Base-by-base conservation (phyloP, 352 stramenopile genomes). In the Pythium aquatile region DNA sequence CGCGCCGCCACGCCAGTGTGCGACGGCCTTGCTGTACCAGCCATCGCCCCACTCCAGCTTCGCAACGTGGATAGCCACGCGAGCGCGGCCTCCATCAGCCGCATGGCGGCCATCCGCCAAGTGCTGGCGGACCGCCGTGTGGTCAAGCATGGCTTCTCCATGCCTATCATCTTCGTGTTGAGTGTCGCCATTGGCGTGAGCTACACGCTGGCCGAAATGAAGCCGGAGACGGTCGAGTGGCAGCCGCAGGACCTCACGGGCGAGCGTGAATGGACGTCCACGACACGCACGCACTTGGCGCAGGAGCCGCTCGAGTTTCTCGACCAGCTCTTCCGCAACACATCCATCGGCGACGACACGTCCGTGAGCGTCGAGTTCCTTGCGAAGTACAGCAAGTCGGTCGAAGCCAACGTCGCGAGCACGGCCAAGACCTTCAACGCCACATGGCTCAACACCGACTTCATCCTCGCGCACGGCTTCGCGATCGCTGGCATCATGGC, bases 131-230 rank as follows among this genome's bases (percentile, higher is more conserved):
- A 54, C 29, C 29, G 20, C 10, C 63, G 63, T 24, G 63, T 70
- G 26, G 42, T 70, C 56, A 40, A 62, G 51, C 64, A 58, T 24
- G 55, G 63, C 9, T 9, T 65, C 49, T 70, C 63, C 24, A 26
- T 70, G 24, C 63, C 63, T 4, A n/a, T 70, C 20, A 70, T 70
- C 44, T 65, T 65, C 13, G 32, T 58, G 2, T 49, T 70, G 10
- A 65, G 63, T 28, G 56, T 65, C 10, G 52, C 63, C 4, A 65
- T 68, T 24, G 62, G 39, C 16, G 54, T 58, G 35, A 68, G 62
- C 55, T 68, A 68, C 35, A 39, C 46, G 35, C 47, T 63, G 17
- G 62, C 54, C 4, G 26, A 39, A 26, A 39, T 68, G 42, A 59
- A 53, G 39, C 29, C 54, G 13, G 17, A 5, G 35, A 47, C 24